phyloP scores from a whole-genome alignment of 139 green algal species.

The Deuterostichococcus epilithicus region DNA sequence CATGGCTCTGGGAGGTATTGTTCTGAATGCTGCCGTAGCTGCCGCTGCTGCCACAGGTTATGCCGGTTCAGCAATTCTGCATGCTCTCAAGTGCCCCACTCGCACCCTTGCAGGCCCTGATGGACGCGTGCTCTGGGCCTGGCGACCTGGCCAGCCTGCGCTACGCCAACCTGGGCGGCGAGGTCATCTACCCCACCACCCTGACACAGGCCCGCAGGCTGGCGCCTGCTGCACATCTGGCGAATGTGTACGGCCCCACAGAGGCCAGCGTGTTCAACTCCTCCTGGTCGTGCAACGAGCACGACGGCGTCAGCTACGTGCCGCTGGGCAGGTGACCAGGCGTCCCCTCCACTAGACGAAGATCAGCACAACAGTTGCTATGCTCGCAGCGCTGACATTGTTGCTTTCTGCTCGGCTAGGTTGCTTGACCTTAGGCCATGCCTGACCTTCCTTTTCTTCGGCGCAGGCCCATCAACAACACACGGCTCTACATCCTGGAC shows the following conservation, averaged over 20 bases:
- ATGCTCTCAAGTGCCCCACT: background rate
- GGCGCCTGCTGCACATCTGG: too few relatives aligned
- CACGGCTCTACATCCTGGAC: background rate
- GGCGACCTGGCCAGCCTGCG: background rate
- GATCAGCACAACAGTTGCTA: background rate
- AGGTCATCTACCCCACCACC: background rate
- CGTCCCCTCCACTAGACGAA: too few relatives aligned
- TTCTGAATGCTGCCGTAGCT: background rate
- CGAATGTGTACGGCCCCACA: conserved; percentile 29
- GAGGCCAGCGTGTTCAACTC: conserved; percentile 22
- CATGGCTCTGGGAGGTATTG: too few relatives aligned
- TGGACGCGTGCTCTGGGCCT: background rate
- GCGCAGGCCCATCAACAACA: background rate
- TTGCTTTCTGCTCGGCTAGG: too few relatives aligned
- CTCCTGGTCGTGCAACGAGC: too few relatives aligned
- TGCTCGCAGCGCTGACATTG: too few relatives aligned
- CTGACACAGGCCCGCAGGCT: background rate
- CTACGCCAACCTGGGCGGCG: background rate
- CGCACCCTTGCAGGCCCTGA: conserved; percentile 6
- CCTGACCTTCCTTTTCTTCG: too few relatives aligned
- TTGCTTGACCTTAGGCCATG: too few relatives aligned
- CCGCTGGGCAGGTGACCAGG: too few relatives aligned
- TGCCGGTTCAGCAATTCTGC: conserved; percentile 6
- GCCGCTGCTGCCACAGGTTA: conserved; percentile 9
- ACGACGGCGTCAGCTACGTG: too few relatives aligned